These are phyloP conservation scores for Crithidia mellificae DNA, from an alignment of 208 protist genomes.

Conservation along the genomic window DNA sequence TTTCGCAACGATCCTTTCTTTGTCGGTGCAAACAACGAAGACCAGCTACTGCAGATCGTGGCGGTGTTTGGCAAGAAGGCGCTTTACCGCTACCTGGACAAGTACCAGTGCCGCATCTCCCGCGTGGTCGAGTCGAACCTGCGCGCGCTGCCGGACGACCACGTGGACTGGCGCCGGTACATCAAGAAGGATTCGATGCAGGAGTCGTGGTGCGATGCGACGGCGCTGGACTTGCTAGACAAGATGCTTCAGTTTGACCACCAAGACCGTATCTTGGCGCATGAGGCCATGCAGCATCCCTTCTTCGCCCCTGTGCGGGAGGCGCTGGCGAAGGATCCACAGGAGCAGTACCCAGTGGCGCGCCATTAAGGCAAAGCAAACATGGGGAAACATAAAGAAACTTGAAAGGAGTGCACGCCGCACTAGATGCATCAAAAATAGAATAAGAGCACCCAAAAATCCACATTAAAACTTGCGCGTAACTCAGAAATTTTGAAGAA, in stretches of 20 bases:
- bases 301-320: slow-evolving; percentile 96
- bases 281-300: slow-evolving; percentile 98
- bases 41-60: slow-evolving; percentile 97
- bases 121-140: slow-evolving; percentile 76
- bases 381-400: slow-evolving; percentile 11
- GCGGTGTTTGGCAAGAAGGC: slow-evolving; percentile 96
- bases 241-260: slow-evolving; percentile 97
- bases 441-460: no score
- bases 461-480: no score
- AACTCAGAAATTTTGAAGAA: no score
- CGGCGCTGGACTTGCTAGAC: slow-evolving; percentile 98
- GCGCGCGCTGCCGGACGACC: slow-evolving; percentile 14
- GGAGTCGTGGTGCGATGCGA: slow-evolving; percentile 75
- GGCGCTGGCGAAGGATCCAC: slow-evolving; percentile 35
- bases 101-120: slow-evolving; percentile 95
- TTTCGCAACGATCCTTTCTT: slow-evolving; percentile 99
- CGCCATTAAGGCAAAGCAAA: neutral
- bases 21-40: slow-evolving; percentile 97
- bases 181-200: slow-evolving; percentile 27
- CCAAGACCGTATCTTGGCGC: slow-evolving; percentile 94
- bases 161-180: slow-evolving; percentile 42
- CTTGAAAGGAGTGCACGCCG: no score
- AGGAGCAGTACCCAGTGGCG: slow-evolving; percentile 71
- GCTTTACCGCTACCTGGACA: slow-evolving; percentile 93
- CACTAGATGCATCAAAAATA: no score